phyloP scores from a whole-genome alignment of 2,329 filamentous ascomycete genomes.

The Elsinoe fawcettii region DNA sequence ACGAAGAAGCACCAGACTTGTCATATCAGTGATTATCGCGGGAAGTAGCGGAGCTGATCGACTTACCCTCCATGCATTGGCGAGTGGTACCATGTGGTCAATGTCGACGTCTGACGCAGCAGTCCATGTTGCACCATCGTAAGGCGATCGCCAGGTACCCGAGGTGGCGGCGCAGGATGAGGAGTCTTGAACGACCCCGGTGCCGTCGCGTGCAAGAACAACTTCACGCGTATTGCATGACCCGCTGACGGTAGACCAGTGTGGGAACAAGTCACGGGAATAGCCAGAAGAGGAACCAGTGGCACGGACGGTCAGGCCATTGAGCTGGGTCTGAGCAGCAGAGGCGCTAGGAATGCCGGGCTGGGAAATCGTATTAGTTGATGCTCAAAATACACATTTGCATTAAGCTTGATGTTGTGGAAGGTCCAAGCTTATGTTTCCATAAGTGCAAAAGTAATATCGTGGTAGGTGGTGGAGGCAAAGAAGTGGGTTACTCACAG shows the following conservation, averaged over 20 bases:
- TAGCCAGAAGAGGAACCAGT: conserved; percentile 42
- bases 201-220: conserved; percentile 67
- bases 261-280: conserved; percentile 59
- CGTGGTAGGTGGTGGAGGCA: background rate
- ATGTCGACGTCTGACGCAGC: conserved; percentile 66
- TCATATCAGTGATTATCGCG: conserved; percentile 46
- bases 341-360: conserved; percentile 8
- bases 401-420: background rate
- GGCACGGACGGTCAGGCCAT: conserved; percentile 19
- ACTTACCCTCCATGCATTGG: conserved; percentile 58
- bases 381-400: background rate
- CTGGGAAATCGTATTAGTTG: background rate
- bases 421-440: background rate
- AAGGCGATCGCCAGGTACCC: conserved; percentile 64
- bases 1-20: conserved; percentile 53
- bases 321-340: conserved; percentile 19
- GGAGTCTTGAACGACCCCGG: conserved; percentile 48
- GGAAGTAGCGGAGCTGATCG: too few species aligned
- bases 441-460: background rate
- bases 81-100: conserved; percentile 74
- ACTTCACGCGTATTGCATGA: conserved; percentile 65
- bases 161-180: conserved; percentile 55
- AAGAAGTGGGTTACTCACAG: conserved; percentile 5
- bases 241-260: conserved; percentile 60
- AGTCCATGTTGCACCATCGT: conserved; percentile 65